Percentiles rank a stretch among this genome's conserved stretches.
These are phyloP conservation scores for Ailanthus altissimus DNA, from an alignment of 345 rosid species.

Conservation along the genomic window DNA sequence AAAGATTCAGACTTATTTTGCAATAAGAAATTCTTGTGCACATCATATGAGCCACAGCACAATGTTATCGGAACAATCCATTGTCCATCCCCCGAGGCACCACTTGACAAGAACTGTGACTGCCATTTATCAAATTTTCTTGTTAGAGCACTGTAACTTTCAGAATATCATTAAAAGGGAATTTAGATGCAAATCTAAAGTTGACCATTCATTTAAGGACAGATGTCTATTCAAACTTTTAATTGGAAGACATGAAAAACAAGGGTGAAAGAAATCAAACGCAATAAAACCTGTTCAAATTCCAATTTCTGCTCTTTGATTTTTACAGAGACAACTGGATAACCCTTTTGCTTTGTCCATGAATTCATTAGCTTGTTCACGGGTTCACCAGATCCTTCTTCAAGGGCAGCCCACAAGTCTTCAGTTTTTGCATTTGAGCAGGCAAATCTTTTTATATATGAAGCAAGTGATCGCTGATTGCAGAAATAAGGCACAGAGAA, in stretches of 20 bases:
- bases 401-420: slow-evolving; percentile 91
- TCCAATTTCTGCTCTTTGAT: slow-evolving; percentile 69
- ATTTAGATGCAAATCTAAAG: neutral
- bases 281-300: slow-evolving; percentile 74
- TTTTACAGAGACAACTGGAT: slow-evolving; percentile 82
- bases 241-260: neutral
- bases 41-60: slow-evolving; percentile 76
- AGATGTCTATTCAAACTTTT: neutral
- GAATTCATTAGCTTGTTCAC: slow-evolving; percentile 90
- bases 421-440: slow-evolving; percentile 91
- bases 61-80: slow-evolving; percentile 95
- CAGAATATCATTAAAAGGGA: slow-evolving; percentile 12
- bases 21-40: slow-evolving; percentile 63
- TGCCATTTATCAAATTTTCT: slow-evolving; percentile 38
- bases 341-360: slow-evolving; percentile 92
- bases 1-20: slow-evolving; percentile 59
- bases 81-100: slow-evolving; percentile 78
- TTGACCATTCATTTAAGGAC: neutral
- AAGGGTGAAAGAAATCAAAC: neutral
- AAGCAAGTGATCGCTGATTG: slow-evolving; percentile 83
- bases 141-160: slow-evolving; percentile 25
- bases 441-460: slow-evolving; percentile 71
- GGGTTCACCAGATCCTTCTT: slow-evolving; percentile 85
- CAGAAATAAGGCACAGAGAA: slow-evolving; percentile 14
- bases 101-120: slow-evolving; percentile 89